A percentile compares a stretch with the other conserved stretches of the same genome.
Conservation (phyloP, 129 eudicot genomes). For the Lactuca sativa region DNA sequence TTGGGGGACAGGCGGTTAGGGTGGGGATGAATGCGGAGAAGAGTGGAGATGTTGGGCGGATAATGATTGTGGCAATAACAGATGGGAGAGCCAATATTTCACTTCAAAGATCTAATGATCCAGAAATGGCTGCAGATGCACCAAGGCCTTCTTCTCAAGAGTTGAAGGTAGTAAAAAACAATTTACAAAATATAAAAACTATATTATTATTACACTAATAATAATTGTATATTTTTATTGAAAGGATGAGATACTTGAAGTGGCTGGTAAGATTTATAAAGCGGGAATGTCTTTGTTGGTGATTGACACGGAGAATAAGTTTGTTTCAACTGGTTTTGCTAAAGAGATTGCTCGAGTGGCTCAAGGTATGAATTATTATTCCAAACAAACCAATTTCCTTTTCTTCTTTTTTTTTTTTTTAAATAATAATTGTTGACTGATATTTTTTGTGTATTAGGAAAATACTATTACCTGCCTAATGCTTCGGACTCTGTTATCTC, state of each 20-base stretch:
- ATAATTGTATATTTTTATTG: not conserved
- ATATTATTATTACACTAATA: too few relatives aligned
- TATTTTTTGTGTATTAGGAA: conserved; percentile 51
- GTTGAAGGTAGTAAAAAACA: conserved; percentile 50
- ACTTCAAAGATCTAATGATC: conserved; percentile 88
- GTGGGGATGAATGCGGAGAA: conserved; percentile 97
- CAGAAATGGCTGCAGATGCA: conserved; percentile 65
- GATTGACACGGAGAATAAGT: conserved; percentile 94
- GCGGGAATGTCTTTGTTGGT: conserved; percentile 98
- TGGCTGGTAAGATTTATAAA: conserved; percentile 90
- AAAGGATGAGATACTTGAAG: conserved; percentile 98
- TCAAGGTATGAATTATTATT: conserved; percentile 55
- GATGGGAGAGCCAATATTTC: conserved; percentile 98
- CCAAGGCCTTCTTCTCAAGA: conserved; percentile 84
- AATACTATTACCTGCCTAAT: conserved; percentile 93
- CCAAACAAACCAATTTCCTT: not conserved
- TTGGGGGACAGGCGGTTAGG: conserved; percentile 78
- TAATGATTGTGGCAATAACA: conserved; percentile 94
- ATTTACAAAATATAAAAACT: too few relatives aligned
- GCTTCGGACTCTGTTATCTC: conserved; percentile 98
- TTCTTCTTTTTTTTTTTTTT: not conserved
- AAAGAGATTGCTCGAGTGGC: conserved; percentile 97
- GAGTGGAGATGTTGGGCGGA: conserved; percentile 97
- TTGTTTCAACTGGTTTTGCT: conserved; percentile 95
- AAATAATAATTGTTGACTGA: not conserved